These are phyloP conservation scores for Microbotryum saponariae DNA, from an alignment of 1,284 basidiomycete species.

Conservation along the genomic window DNA sequence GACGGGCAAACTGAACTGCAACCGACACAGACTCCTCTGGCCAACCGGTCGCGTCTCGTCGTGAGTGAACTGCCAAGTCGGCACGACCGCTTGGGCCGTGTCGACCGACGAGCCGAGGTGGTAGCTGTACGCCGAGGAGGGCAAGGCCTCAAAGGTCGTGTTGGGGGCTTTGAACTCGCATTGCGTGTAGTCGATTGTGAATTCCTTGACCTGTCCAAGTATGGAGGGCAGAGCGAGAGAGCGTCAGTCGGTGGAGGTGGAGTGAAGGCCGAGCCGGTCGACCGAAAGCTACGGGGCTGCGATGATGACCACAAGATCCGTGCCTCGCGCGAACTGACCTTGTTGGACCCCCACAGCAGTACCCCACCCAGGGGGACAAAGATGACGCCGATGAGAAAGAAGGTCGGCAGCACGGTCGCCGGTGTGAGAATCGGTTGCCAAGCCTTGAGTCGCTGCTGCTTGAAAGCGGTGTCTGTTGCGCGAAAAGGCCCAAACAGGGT, in stretches of 20 bases:
- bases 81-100: slow-evolving; percentile 13
- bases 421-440: slow-evolving; percentile 99
- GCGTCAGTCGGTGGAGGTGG: not conserved
- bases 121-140: slow-evolving; percentile 63
- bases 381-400: slow-evolving; percentile 87
- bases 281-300: not conserved
- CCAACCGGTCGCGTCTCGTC: slow-evolving; percentile 11
- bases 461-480: slow-evolving; percentile 69
- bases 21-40: slow-evolving; percentile 52
- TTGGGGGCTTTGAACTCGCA: slow-evolving; percentile 62
- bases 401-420: slow-evolving; percentile 88
- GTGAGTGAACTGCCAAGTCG: slow-evolving; percentile 33
- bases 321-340: slow-evolving; percentile 45
- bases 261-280: not conserved
- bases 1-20: slow-evolving; percentile 74
- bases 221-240: not conserved
- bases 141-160: slow-evolving; percentile 53
- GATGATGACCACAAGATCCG: not conserved
- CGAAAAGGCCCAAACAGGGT: no score
- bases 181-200: slow-evolving; percentile 90
- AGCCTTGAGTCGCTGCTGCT: slow-evolving; percentile 97
- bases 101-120: slow-evolving; percentile 38
- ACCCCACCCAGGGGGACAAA: slow-evolving; percentile 95
- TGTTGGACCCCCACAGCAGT: slow-evolving; percentile 64
- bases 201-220: slow-evolving; percentile 65